phyloP scores from a whole-genome alignment of 2,329 filamentous ascomycete genomes.

The Bertia moriformis region DNA sequence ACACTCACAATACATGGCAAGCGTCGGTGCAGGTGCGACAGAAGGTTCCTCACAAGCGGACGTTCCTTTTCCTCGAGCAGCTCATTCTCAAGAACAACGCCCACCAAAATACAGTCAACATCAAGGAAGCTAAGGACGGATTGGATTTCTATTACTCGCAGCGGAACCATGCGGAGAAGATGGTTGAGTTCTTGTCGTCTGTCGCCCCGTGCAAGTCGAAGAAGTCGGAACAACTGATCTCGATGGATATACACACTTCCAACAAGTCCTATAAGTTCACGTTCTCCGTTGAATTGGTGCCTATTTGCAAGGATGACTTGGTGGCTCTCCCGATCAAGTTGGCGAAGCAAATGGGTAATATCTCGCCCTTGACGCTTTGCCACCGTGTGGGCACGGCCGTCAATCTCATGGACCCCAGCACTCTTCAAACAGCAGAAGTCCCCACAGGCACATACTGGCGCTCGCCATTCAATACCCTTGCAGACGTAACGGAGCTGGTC shows the following conservation, averaged over 20 bases:
- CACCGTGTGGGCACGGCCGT: constrained; percentile 77
- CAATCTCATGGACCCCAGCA: constrained; percentile 78
- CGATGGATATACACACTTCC: constrained; percentile 79
- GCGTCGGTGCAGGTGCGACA: constrained; percentile 86
- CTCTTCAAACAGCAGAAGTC: constrained; percentile 80
- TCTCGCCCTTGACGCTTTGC: constrained; percentile 73
- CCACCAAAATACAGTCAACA: constrained; percentile 88
- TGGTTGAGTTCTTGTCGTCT: neutral
- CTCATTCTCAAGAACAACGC: constrained; percentile 88
- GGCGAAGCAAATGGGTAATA: constrained; percentile 77
- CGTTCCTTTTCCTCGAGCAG: constrained; percentile 66
- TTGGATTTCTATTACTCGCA: constrained; percentile 91
- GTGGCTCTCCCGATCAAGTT: constrained; percentile 84
- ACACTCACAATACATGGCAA: constrained; percentile 90
- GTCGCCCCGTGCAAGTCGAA: constrained; percentile 30
- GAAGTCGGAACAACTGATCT: constrained; percentile 85
- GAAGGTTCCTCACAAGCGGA: constrained; percentile 78
- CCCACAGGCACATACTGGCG: constrained; percentile 79
- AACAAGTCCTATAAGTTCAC: constrained; percentile 90
- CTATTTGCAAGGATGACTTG: constrained; percentile 93
- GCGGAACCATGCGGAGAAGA: constrained; percentile 69
- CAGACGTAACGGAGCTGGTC: constrained; percentile 70
- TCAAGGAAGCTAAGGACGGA: constrained; percentile 90
- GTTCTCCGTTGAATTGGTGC: constrained; percentile 76
- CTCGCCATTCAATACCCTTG: constrained; percentile 67